Evolutionary conservation across 2,329 filamentous ascomycete genomes (phyloP).

Genomic region (Paecilomyces sp.): DNA sequence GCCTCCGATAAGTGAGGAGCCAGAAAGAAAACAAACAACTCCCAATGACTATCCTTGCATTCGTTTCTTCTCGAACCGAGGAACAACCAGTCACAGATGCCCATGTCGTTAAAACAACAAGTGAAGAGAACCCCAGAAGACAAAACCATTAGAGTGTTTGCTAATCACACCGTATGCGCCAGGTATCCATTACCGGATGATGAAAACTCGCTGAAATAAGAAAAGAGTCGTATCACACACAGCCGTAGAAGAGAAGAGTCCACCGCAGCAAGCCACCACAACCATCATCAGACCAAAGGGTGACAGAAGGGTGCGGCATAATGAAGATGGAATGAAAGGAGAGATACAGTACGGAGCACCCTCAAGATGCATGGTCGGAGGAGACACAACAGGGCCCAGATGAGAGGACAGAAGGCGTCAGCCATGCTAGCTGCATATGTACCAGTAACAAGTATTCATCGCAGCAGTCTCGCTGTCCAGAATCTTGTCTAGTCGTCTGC

Average conservation of each 20-base stretch:
- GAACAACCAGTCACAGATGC: background rate
- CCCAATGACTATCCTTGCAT: background rate
- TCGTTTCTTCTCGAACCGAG: background rate
- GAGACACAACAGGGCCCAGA: background rate
- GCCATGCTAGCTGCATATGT: background rate
- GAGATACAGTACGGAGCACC: background rate
- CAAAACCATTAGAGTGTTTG: background rate
- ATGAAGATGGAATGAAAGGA: background rate
- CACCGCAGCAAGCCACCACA: background rate
- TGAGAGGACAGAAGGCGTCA: background rate
- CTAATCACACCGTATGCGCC: background rate
- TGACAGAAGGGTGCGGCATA: background rate
- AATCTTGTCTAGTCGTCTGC: constrained; percentile 52
- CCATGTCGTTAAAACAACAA: background rate
- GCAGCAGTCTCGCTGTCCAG: too few species aligned
- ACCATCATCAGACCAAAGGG: background rate
- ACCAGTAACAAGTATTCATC: background rate
- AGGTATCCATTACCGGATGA: background rate
- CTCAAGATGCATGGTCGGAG: background rate
- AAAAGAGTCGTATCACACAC: background rate
- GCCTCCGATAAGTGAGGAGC: background rate
- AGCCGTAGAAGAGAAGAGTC: background rate
- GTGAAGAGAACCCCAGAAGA: background rate
- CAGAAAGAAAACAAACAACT: background rate
- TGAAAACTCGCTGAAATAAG: background rate